phyloP scores from a whole-genome alignment of 257 asterid species.

The Lithospermum erythrorhizon region DNA sequence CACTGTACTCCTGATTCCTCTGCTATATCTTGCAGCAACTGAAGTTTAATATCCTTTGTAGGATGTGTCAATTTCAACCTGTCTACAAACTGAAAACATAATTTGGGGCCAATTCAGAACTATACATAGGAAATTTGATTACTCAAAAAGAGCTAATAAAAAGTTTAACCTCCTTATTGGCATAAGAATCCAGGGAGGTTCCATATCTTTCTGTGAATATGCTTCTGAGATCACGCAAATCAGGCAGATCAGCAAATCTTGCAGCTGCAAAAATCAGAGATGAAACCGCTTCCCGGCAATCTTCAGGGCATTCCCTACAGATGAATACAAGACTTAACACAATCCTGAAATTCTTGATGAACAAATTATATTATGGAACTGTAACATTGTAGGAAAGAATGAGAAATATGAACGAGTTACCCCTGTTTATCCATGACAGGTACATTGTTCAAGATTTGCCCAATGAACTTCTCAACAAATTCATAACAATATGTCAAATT shows the following conservation, averaged over 20 bases:
- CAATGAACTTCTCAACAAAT: slow-evolving; percentile 43
- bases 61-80: slow-evolving; percentile 40
- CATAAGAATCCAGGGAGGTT: slow-evolving; percentile 33
- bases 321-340: neutral
- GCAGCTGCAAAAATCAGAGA: slow-evolving; percentile 83
- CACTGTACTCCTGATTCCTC: slow-evolving; percentile 48
- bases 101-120: neutral
- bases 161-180: slow-evolving; percentile 48
- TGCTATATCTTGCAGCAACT: slow-evolving; percentile 60
- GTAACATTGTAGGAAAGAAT: neutral
- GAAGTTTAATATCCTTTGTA: slow-evolving; percentile 51
- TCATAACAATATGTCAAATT: slow-evolving; percentile 53
- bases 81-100: slow-evolving; percentile 42
- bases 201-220: slow-evolving; percentile 59
- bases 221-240: slow-evolving; percentile 61
- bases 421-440: slow-evolving; percentile 40
- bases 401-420: neutral
- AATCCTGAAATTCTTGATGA: neutral
- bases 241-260: slow-evolving; percentile 81
- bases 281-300: slow-evolving; percentile 75
- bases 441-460: slow-evolving; percentile 33
- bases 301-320: slow-evolving; percentile 84
- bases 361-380: neutral
- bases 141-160: neutral
- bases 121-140: neutral